Evolutionary conservation across 108 stramenopile species (phyloP), one percentile per base, ranked within the genome.

Genomic region (Stephanodiscus triporus): DNA sequence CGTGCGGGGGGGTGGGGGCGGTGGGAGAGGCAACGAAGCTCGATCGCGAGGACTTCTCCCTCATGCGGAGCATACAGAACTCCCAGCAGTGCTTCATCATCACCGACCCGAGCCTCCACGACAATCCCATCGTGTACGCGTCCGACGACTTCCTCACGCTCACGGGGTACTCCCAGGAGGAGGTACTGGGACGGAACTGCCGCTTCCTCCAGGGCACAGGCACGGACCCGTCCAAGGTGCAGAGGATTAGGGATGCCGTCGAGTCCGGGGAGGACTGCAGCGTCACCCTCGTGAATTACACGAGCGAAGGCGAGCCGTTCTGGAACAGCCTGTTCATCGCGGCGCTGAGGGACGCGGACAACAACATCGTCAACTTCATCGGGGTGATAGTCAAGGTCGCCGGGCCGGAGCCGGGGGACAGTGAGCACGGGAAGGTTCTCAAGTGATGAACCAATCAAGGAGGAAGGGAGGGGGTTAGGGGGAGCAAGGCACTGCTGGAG

Each of bases 281-380:
- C 55, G 97, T 98, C 32, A 94, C 91, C 14, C 68, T 99, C 17
- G 74, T 97, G 16, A 99, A 99, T 85, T 99, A 99, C 80, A 95
- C 88, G 71, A 86, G 93, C 14, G 96, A 97, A 76, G 97, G 98
- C 11, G 93, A 87, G 27, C 88, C 98, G 0, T 99, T 99, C 83
- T 99, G 98, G 98, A 98, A 99, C 87, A 93, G 96, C 71, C 90
- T 99, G 54, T 98, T 97, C 73, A 91, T 98, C 70, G 97, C 98
- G 6, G 92, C 98, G 17, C 81, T 98, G 20, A 89, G 96, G 14
- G 98, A 97, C 80, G 91, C 95, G 1, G 84, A 90, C 24, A 91
- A 94, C 36, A 90, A 94, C 47, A 90, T 98, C 61, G 97, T 98
- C 38, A 97, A 98, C 74, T 97, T 87, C 70, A 93, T 98, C 59